A percentile compares a stretch with the other conserved stretches of the same genome.
phyloP scores from a whole-genome alignment of 2,329 filamentous ascomycete genomes.

The Aspergillus sojae region DNA sequence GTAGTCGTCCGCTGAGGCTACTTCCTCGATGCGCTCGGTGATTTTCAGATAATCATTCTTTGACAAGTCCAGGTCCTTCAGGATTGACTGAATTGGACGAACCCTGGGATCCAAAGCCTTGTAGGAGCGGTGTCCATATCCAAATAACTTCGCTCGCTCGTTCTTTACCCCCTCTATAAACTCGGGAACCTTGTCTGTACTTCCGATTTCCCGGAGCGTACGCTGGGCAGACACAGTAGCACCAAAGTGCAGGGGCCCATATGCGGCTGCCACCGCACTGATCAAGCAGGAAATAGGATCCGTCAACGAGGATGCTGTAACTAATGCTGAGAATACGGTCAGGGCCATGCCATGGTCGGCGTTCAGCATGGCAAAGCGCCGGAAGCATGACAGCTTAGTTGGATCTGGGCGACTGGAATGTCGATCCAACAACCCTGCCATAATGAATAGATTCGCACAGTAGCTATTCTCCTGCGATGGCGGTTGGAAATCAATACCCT shows the following conservation, averaged over 20 bases:
- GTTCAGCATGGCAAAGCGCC: slow-evolving; percentile 59
- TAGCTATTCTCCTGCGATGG: slow-evolving; percentile 49
- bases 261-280: slow-evolving; percentile 56
- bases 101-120: slow-evolving; percentile 34
- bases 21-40: slow-evolving; percentile 29
- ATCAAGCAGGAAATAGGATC: slow-evolving; percentile 59
- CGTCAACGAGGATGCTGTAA: slow-evolving; percentile 59
- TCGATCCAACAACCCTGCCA: slow-evolving; percentile 56
- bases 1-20: slow-evolving; percentile 31
- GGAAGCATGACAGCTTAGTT: slow-evolving; percentile 49
- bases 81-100: slow-evolving; percentile 26
- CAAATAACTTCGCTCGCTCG: slow-evolving; percentile 31
- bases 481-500: slow-evolving; percentile 19
- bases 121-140: slow-evolving; percentile 37
- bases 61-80: slow-evolving; percentile 23
- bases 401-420: slow-evolving; percentile 54
- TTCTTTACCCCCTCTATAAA: slow-evolving; percentile 34
- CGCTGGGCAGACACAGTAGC: slow-evolving; percentile 61
- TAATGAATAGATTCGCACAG: slow-evolving; percentile 58
- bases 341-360: slow-evolving; percentile 64
- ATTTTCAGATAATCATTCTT: slow-evolving; percentile 26
- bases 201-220: slow-evolving; percentile 25
- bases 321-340: slow-evolving; percentile 58
- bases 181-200: slow-evolving; percentile 28
- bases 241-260: slow-evolving; percentile 63